Evolutionary conservation across 2,329 filamentous ascomycete species (phyloP).

Genomic region (Pseudomassariella vexata): DNA sequence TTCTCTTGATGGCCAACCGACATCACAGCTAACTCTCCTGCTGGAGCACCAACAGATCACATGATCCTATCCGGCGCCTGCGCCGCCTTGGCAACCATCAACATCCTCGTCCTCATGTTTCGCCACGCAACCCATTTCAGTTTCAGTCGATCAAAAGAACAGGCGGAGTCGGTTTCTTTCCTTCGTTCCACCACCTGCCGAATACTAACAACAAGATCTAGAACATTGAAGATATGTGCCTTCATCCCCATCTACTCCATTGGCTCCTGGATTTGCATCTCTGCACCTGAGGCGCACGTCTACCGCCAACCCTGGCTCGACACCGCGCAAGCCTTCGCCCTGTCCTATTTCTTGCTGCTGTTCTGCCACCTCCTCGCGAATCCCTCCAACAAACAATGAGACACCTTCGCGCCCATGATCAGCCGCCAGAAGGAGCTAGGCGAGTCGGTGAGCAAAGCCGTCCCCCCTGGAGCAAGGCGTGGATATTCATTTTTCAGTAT

Average conservation of each 20-base stretch:
- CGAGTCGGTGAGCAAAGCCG: constrained; percentile 9
- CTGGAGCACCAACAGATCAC: constrained; percentile 1
- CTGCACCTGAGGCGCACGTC: constrained; percentile 28
- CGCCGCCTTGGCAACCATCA: constrained; percentile 1
- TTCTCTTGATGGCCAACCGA: too few relatives aligned
- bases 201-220: constrained; percentile 6
- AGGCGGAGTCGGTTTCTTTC: constrained; percentile 3
- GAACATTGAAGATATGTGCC: constrained; percentile 34
- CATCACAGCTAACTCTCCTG: too few relatives aligned
- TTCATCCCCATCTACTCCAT: constrained; percentile 35
- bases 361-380: constrained; percentile 33
- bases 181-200: too few relatives aligned
- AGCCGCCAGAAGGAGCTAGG: constrained; percentile 20
- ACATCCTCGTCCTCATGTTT: constrained; percentile 1
- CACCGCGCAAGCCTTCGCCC: constrained; percentile 31
- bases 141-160: constrained; percentile 5
- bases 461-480: constrained; percentile 21
- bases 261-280: constrained; percentile 30
- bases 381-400: constrained; percentile 24
- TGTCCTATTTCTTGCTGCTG: constrained; percentile 38
- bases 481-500: constrained; percentile 34
- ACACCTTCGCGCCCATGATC: constrained; percentile 27
- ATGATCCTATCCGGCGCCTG: constrained; percentile 3
- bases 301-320: constrained; percentile 34
- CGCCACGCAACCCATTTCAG: constrained; percentile 4